Evolutionary conservation across 768 basidiomycete genomes (phyloP).

Genomic region (Boletellus ananas): DNA sequence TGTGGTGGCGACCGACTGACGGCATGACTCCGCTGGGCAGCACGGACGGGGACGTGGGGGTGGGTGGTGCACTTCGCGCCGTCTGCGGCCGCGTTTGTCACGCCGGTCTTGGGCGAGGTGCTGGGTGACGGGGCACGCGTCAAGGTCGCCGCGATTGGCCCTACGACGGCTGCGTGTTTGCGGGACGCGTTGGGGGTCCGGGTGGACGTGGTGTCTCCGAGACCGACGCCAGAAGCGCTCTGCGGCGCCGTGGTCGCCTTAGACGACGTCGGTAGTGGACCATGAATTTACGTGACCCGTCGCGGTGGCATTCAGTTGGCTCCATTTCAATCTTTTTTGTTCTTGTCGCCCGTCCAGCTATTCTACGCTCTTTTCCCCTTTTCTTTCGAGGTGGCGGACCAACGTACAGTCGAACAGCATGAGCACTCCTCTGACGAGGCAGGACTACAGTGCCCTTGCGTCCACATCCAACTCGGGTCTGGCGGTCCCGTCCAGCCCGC

Average conservation of each 20-base stretch:
- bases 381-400: background rate
- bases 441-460: constrained; percentile 26
- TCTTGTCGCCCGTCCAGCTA: constrained; percentile 12
- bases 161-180: constrained; percentile 57
- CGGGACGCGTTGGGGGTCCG: constrained; percentile 39
- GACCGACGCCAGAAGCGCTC: constrained; percentile 55
- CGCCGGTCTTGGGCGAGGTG: constrained; percentile 44
- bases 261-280: constrained; percentile 1
- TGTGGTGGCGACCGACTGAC: background rate
- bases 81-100: constrained; percentile 57
- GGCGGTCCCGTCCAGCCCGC: constrained; percentile 14
- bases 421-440: constrained; percentile 25
- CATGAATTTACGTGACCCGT: background rate
- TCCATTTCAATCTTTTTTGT: constrained; percentile 1
- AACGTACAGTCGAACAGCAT: constrained; percentile 14
- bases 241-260: constrained; percentile 25
- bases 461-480: constrained; percentile 24
- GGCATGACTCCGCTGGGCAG: background rate
- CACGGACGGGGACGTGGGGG: constrained; percentile 31
- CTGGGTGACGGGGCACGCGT: constrained; percentile 35
- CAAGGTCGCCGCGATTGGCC: constrained; percentile 62
- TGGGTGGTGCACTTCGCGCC: constrained; percentile 81
- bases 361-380: constrained; percentile 17
- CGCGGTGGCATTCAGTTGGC: background rate
- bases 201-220: constrained; percentile 54